Percentiles rank a stretch among this genome's conserved stretches.
Conservation (phyloP, 176 grass and related monocot species). For the Oropetium thomaeum region DNA sequence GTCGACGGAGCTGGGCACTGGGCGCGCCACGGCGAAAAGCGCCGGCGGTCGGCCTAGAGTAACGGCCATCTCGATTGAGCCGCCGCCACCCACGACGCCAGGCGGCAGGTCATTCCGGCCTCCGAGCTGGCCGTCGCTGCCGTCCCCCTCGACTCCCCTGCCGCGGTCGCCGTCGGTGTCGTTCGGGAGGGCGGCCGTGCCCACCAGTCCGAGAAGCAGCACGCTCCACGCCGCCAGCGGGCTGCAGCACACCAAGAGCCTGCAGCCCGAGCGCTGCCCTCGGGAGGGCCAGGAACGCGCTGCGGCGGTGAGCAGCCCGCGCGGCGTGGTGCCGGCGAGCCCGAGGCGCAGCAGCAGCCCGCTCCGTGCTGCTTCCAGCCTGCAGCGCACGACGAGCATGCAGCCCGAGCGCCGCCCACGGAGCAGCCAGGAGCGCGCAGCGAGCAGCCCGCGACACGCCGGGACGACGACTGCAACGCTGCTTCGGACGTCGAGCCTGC, state of each 20-base stretch:
- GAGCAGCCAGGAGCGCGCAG: constrained; percentile 29
- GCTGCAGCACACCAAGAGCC: constrained; percentile 27
- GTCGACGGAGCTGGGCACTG: not conserved
- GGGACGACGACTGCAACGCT: constrained; percentile 15
- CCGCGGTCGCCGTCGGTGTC: constrained; percentile 1
- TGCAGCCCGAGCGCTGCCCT: constrained; percentile 14
- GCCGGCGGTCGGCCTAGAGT: not conserved
- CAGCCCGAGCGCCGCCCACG: constrained; percentile 24
- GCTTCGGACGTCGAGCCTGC: constrained; percentile 38
- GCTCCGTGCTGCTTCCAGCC: not conserved
- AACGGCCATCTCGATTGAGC: constrained; percentile 9
- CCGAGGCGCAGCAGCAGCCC: not conserved
- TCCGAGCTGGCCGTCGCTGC: constrained; percentile 25
- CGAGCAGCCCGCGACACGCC: not conserved
- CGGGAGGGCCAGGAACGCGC: constrained; percentile 22
- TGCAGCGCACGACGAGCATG: constrained; percentile 3
- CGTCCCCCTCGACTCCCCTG: constrained; percentile 26
- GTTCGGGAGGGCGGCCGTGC: not conserved
- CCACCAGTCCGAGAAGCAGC: constrained; percentile 11
- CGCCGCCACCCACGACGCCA: constrained; percentile 29
- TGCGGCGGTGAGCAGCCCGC: not conserved
- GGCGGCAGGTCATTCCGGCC: constrained; percentile 21
- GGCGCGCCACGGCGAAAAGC: constrained; percentile 18
- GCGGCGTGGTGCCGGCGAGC: constrained; percentile 18
- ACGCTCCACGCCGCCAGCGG: not conserved